A percentile compares a stretch with the other conserved stretches of the same genome.
phyloP scores from a whole-genome alignment of 306 rosid genomes.

The Delonix regia region DNA sequence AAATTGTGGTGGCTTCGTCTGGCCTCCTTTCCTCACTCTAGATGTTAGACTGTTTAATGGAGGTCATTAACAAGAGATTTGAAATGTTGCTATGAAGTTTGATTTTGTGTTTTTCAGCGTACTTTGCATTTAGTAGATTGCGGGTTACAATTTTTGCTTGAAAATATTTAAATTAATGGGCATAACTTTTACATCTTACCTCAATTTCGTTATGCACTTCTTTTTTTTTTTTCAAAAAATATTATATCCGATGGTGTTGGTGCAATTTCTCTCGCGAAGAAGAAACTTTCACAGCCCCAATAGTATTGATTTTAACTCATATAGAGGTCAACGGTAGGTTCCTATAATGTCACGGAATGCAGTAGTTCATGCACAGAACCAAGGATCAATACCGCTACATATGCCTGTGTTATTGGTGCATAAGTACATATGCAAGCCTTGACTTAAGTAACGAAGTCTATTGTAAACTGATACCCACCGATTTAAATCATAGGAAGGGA shows the following conservation, averaged over 20 bases:
- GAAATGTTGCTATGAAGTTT: background rate
- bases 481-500: background rate
- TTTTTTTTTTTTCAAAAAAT: background rate
- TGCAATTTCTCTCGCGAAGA: too few species aligned
- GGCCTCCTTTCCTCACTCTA: conserved; percentile 14
- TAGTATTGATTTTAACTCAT: too few species aligned
- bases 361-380: too few species aligned
- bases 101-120: conserved; percentile 11
- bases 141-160: conserved; percentile 42
- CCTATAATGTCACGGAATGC: too few species aligned
- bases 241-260: too few species aligned
- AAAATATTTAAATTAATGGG: conserved; percentile 21
- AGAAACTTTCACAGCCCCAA: background rate
- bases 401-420: too few species aligned
- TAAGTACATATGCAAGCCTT: background rate
- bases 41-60: conserved; percentile 29
- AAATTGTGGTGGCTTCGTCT: conserved; percentile 32
- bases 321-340: background rate
- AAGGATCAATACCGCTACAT: too few species aligned
- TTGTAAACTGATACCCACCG: background rate
- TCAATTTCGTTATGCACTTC: background rate
- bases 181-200: background rate
- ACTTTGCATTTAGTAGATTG: conserved; percentile 8
- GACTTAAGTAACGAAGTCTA: background rate
- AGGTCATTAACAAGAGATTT: conserved; percentile 3